phyloP scores from a whole-genome alignment of 208 protist species.

The Leishmania major region DNA sequence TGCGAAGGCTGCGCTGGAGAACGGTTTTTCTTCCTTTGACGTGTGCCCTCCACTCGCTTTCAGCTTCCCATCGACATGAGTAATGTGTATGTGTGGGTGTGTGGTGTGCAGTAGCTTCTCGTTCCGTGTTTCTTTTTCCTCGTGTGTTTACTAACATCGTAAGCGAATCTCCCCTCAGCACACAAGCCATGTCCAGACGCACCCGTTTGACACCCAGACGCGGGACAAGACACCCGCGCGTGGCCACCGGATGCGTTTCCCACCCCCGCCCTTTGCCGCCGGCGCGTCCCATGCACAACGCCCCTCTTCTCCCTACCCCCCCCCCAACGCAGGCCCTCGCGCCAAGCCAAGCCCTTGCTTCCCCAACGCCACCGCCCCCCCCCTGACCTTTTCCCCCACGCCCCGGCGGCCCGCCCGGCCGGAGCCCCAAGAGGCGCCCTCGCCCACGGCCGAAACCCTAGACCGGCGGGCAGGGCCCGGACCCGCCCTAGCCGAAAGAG shows the following conservation, averaged over 20 bases:
- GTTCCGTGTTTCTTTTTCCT: neutral
- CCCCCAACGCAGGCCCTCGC: too few relatives aligned
- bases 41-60: neutral
- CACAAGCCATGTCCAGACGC: neutral
- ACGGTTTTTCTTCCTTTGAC: neutral
- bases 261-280: neutral
- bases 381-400: neutral
- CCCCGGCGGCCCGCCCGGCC: too few relatives aligned
- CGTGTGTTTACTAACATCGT: constrained; percentile 7
- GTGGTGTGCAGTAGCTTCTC: neutral
- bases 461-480: too few relatives aligned
- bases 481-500: too few relatives aligned
- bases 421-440: too few relatives aligned
- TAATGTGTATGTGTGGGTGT: neutral
- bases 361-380: neutral
- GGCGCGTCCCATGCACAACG: neutral
- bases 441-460: too few relatives aligned
- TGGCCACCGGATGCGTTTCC: neutral
- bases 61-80: neutral
- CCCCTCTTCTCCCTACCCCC: neutral
- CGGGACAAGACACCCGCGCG: neutral
- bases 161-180: neutral
- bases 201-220: neutral
- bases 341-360: neutral
- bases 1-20: neutral